These are phyloP conservation scores for Euphorbia pulcherrima DNA, from an alignment of 345 rosid species.

Conservation along the genomic window DNA sequence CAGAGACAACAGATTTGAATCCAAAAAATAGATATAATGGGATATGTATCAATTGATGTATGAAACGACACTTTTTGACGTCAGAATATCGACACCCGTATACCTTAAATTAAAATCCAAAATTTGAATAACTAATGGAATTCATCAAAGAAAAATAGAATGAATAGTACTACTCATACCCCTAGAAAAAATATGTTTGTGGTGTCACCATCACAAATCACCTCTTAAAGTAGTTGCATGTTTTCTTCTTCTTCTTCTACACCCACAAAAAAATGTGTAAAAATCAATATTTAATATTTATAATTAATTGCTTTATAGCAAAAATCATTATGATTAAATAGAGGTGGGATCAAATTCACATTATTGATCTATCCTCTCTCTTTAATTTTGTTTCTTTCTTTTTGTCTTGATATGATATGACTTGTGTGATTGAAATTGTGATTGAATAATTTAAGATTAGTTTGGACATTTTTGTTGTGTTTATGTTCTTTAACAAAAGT, in stretches of 20 bases:
- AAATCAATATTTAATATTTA: too few species aligned
- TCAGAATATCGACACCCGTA: too few species aligned
- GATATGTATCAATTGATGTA: too few species aligned
- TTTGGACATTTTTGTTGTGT: neutral
- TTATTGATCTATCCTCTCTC: neutral
- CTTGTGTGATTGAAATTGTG: conserved; percentile 4
- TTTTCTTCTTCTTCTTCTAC: neutral
- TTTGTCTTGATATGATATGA: conserved; percentile 13
- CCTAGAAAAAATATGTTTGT: conserved; percentile 10
- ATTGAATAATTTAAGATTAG: neutral
- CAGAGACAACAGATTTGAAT: too few species aligned
- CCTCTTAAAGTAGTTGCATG: neutral
- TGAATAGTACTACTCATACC: neutral
- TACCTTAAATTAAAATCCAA: too few species aligned
- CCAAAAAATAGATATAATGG: too few species aligned
- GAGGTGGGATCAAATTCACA: conserved; percentile 7
- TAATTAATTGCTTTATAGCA: neutral
- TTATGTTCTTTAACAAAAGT: conserved; percentile 5
- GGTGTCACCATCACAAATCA: conserved; percentile 4
- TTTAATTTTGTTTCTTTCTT: neutral
- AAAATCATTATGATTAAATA: neutral
- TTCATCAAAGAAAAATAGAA: too few species aligned
- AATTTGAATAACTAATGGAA: too few species aligned
- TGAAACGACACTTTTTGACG: too few species aligned
- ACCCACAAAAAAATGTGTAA: neutral